Conservation (phyloP, 2,329 filamentous ascomycete species). For the Pseudonectria foliicola region DNA sequence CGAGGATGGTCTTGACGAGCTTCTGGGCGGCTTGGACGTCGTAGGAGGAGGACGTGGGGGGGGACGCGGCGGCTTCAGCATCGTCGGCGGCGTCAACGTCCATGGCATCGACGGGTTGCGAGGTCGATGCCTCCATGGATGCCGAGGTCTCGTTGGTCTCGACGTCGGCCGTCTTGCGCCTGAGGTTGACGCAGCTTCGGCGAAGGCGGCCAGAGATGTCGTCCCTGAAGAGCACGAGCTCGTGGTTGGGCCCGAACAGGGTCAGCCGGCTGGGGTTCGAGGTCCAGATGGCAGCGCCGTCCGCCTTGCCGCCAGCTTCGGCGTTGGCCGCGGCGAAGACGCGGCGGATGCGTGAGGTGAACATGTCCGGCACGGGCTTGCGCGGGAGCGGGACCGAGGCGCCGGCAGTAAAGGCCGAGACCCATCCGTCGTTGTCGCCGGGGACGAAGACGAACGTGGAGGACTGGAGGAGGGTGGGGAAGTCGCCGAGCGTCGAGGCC, state of each 20-base stretch:
- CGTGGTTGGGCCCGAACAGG: slow-evolving; percentile 81
- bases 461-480: slow-evolving; percentile 67
- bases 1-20: slow-evolving; percentile 83
- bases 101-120: slow-evolving; percentile 26
- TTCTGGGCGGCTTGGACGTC: slow-evolving; percentile 59
- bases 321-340: slow-evolving; percentile 73
- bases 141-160: slow-evolving; percentile 25
- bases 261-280: slow-evolving; percentile 77
- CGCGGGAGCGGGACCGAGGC: slow-evolving; percentile 63
- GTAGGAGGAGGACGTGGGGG: slow-evolving; percentile 34
- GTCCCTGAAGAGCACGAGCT: slow-evolving; percentile 81
- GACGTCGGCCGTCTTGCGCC: slow-evolving; percentile 31
- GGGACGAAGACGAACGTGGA: slow-evolving; percentile 90
- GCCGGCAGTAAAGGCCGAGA: slow-evolving; percentile 73
- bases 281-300: slow-evolving; percentile 69
- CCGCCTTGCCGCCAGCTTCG: slow-evolving; percentile 48
- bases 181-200: slow-evolving; percentile 67
- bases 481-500: slow-evolving; percentile 75
- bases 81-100: slow-evolving; percentile 31
- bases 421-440: slow-evolving; percentile 97
- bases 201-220: slow-evolving; percentile 75
- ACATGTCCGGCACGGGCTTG: slow-evolving; percentile 73
- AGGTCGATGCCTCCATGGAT: slow-evolving; percentile 7
- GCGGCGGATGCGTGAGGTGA: slow-evolving; percentile 78
- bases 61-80: slow-evolving; percentile 16